Percentiles rank a stretch among this genome's conserved stretches.
phyloP scores from a whole-genome alignment of 106 monocot species.

The Triglochin maritima region DNA sequence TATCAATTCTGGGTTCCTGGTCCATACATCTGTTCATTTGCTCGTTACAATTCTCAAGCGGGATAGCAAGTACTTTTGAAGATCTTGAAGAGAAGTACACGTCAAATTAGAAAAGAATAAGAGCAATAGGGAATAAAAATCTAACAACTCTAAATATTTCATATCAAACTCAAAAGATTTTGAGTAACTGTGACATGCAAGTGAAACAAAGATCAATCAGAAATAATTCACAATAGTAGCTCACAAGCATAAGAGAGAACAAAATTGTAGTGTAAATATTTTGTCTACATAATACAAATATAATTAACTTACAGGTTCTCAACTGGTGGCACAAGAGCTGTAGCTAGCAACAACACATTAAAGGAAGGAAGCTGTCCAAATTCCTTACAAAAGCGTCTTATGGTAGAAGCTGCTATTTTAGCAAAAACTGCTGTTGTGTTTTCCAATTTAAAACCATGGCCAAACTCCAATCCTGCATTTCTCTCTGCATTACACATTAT shows the following conservation, averaged over 20 bases:
- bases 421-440: conserved; percentile 24
- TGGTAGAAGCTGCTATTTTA: conserved; percentile 37
- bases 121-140: background rate
- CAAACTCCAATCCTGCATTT: conserved; percentile 29
- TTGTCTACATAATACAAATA: background rate
- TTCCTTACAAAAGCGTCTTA: conserved; percentile 42
- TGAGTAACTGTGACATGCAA: background rate
- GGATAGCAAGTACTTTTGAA: conserved; percentile 41
- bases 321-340: conserved; percentile 55
- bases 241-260: background rate
- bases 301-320: conserved; percentile 55
- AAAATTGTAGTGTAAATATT: background rate
- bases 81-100: conserved; percentile 30
- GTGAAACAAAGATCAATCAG: background rate
- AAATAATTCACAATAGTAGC: background rate
- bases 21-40: conserved; percentile 13
- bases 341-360: conserved; percentile 53
- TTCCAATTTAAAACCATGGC: conserved; percentile 22
- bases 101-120: background rate
- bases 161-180: background rate
- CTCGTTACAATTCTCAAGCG: conserved; percentile 25
- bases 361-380: conserved; percentile 31
- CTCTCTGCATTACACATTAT: conserved; percentile 16
- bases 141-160: background rate
- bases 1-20: conserved; percentile 10